Evolutionary conservation across 2,329 filamentous ascomycete genomes (phyloP), one percentile per base, ranked within the genome.

Genomic region (Ophiostoma himal-ulmi): DNA sequence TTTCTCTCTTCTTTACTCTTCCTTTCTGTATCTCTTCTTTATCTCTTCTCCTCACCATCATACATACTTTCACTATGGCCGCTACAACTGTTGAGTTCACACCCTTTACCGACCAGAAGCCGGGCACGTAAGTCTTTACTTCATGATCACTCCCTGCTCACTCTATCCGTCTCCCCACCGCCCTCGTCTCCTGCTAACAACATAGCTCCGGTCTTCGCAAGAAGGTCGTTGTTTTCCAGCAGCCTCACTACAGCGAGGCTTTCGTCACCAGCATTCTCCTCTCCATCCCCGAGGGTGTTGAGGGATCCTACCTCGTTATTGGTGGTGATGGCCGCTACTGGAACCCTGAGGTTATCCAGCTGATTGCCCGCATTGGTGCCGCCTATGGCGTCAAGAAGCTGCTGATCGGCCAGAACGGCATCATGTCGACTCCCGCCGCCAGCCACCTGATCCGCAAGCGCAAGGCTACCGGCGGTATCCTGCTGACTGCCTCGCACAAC

Each of bases 301-400:
- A 97, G 78, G 94, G 80, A 76, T 87, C 93, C 65, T 94, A 92
- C 83, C 89, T 99, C 75, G 94, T 99, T 80, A 97, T 99, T 79
- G 95, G 94, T 78, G 95, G 95, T 77, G 95, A 99, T 84, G 95
- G 95, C 73, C 91, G 95, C 75, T 99, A 89, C 87, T 98, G 91
- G 88, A 99, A 99, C 83, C 91, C 94, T 65, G 94, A 98, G 80
- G 94, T 96, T 73, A 91, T 96, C 76, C 94, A 98, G 83, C 82
- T 96, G 82, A 98, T 98, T 80, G 94, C 94, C 76, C 97, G 97
- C 86, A 98, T 99, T 77, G 90, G 93, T 80, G 91, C 93, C 75
- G 95, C 94, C 69, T 98, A 99, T 79, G 95, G 95, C 74, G 95
- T 98, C 79, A 98, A 97, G 91, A 99, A 98, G 89, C 89, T 99